phyloP scores from a whole-genome alignment of 441 rosid genomes.

The Mallotus japonicus region DNA sequence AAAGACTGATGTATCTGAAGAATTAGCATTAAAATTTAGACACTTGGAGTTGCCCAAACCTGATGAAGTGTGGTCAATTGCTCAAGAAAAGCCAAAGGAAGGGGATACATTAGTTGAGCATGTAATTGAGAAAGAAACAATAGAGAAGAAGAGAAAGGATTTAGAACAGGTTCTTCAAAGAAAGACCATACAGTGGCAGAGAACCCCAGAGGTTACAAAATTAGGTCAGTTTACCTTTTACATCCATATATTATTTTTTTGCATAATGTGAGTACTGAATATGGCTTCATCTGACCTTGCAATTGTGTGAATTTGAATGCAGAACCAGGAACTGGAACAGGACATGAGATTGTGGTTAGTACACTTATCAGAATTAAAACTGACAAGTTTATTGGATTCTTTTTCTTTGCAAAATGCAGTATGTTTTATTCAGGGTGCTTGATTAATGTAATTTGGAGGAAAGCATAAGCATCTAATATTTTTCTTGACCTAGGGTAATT shows the following conservation, averaged over 20 bases:
- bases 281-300: slow-evolving; percentile 10
- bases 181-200: slow-evolving; percentile 38
- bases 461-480: background rate
- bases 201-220: slow-evolving; percentile 37
- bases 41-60: slow-evolving; percentile 40
- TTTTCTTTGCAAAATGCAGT: background rate
- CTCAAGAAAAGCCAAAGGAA: slow-evolving; percentile 44
- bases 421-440: background rate
- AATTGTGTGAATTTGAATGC: slow-evolving; percentile 27
- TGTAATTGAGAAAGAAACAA: slow-evolving; percentile 45
- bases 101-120: slow-evolving; percentile 45
- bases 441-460: background rate
- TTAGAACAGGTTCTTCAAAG: slow-evolving; percentile 36
- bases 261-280: slow-evolving; percentile 1
- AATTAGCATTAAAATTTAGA: slow-evolving; percentile 28
- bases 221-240: slow-evolving; percentile 28
- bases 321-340: slow-evolving; percentile 57
- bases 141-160: slow-evolving; percentile 45
- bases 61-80: slow-evolving; percentile 53
- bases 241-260: background rate
- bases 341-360: slow-evolving; percentile 58
- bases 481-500: background rate
- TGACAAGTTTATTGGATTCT: background rate
- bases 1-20: slow-evolving; percentile 35
- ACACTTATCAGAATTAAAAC: background rate